Evolutionary conservation across 257 asterid species (phyloP).

Genomic region (Nicotiana paniculata): DNA sequence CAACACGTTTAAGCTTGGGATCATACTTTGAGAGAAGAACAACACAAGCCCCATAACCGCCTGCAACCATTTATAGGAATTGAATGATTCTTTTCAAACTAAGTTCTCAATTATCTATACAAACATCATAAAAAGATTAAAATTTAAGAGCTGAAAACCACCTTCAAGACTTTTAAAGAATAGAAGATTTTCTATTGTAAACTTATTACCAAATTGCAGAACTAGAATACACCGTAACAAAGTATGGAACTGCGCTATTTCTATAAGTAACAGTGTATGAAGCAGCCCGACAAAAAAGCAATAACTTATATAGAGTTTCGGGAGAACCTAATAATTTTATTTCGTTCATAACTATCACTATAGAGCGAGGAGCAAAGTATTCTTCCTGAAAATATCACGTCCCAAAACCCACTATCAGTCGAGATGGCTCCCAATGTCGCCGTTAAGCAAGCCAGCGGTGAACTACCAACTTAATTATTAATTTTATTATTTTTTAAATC

Average conservation of each 20-base stretch:
- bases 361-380: too few relatives aligned
- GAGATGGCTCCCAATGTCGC: too few relatives aligned
- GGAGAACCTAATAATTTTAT: neutral
- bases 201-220: neutral
- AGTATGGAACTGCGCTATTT: neutral
- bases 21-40: slow-evolving; percentile 60
- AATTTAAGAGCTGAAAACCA: neutral
- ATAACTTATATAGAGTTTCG: neutral
- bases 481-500: too few relatives aligned
- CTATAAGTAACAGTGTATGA: neutral
- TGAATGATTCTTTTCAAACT: neutral
- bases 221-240: too few relatives aligned
- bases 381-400: too few relatives aligned
- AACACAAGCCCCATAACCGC: slow-evolving; percentile 84
- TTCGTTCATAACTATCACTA: neutral
- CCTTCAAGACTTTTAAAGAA: neutral
- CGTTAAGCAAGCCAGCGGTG: too few relatives aligned
- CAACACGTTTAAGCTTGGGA: slow-evolving; percentile 29
- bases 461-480: too few relatives aligned
- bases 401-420: too few relatives aligned
- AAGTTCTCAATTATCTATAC: neutral
- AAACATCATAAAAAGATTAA: neutral
- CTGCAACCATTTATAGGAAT: slow-evolving; percentile 21
- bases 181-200: neutral
- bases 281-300: neutral